Conservation (phyloP, 768 basidiomycete genomes). For the Gloeopeniophorella convolvens region DNA sequence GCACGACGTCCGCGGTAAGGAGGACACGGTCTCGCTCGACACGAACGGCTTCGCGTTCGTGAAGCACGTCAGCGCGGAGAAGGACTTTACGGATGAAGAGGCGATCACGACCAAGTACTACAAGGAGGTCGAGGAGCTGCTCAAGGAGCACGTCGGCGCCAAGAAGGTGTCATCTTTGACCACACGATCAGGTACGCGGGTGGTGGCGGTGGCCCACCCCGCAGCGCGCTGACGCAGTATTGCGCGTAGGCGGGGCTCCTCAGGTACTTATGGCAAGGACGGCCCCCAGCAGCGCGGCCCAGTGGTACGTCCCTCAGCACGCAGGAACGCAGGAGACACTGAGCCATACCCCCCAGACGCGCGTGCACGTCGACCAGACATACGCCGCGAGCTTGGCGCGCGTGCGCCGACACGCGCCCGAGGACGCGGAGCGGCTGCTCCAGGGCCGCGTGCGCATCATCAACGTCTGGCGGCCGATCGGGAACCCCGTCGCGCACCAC, state of each 20-base stretch:
- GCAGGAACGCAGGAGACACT: not conserved
- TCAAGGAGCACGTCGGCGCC: conserved; percentile 35
- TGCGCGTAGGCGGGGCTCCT: too few species aligned
- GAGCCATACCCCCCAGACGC: conserved; percentile 24
- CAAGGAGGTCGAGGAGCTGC: conserved; percentile 35
- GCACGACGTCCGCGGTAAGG: conserved; percentile 29
- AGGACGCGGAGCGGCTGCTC: conserved; percentile 37
- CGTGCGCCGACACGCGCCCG: conserved; percentile 33
- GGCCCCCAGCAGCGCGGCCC: conserved; percentile 25
- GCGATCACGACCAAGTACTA: conserved; percentile 35
- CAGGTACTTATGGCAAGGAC: not conserved
- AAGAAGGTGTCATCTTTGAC: conserved; percentile 38
- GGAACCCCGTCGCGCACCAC: conserved; percentile 32
- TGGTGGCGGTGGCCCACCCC: not conserved
- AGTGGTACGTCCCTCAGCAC: conserved; percentile 27
- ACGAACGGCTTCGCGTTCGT: conserved; percentile 41
- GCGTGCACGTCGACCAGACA: conserved; percentile 43
- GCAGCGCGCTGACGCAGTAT: not conserved
- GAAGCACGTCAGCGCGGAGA: conserved; percentile 30
- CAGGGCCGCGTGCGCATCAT: conserved; percentile 38
- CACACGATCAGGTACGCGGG: conserved; percentile 36
- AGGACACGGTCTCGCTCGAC: conserved; percentile 30
- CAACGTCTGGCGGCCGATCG: conserved; percentile 43
- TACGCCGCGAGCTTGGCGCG: conserved; percentile 31
- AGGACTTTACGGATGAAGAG: conserved; percentile 35